A percentile compares a stretch with the other conserved stretches of the same genome.
phyloP scores from a whole-genome alignment of 2,329 filamentous ascomycete genomes.

The Colletotrichum sp. region DNA sequence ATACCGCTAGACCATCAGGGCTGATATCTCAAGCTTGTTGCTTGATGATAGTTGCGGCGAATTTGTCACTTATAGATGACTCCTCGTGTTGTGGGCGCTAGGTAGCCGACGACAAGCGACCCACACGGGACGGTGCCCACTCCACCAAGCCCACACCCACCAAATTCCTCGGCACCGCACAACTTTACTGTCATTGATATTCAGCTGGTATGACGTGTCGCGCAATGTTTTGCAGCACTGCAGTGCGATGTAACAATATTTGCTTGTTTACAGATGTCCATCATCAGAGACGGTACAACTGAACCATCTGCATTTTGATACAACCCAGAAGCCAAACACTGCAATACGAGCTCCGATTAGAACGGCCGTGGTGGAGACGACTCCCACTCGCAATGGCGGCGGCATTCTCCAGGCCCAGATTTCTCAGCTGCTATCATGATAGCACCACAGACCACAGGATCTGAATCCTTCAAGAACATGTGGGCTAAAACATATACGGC shows the following conservation, averaged over 20 bases:
- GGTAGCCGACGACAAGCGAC: background rate
- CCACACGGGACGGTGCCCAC: background rate
- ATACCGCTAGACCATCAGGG: conserved; percentile 23
- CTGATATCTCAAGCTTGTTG: background rate
- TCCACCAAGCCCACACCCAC: background rate
- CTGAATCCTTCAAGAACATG: background rate
- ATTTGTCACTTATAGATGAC: accelerated
- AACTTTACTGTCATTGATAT: background rate
- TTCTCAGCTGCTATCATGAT: background rate
- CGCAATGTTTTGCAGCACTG: background rate
- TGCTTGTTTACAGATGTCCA: background rate
- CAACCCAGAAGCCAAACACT: background rate
- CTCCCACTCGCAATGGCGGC: accelerated
- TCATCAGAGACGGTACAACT: background rate
- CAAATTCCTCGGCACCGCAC: background rate
- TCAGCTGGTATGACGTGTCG: background rate
- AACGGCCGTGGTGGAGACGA: background rate
- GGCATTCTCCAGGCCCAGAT: background rate
- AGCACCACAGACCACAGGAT: background rate
- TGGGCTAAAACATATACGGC: accelerated
- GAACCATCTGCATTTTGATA: background rate
- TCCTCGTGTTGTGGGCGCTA: background rate
- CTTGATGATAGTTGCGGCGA: accelerated
- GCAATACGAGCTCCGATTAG: background rate
- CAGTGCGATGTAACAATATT: background rate